Evolutionary conservation across 257 asterid species (phyloP), one percentile per base, ranked within the genome.

Genomic region (Scutellaria galericulata): DNA sequence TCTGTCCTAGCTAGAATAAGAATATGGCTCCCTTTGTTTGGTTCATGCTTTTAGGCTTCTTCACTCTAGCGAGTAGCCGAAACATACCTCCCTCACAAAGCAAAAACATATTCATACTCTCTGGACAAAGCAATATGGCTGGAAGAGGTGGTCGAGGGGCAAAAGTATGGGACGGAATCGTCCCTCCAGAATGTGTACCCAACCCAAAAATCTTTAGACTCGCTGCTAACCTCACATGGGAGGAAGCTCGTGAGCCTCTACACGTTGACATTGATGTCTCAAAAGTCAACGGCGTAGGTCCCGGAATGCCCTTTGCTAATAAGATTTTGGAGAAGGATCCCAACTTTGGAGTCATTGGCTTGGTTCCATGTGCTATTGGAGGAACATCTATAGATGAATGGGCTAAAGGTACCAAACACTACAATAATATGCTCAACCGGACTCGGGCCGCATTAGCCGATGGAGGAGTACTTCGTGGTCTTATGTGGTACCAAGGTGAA

Each of bases 41-140:
- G 66, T 7, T 82, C 46, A 13, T 78, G 42, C 81, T 86, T 78
- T 53, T 79, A 5, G 60, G 76, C 58, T 53, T 62, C 73, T 63
- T 81, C 70, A 15, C 54, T 9, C 45, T 68, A 67, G 86, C 67
- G 3, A 66, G 15, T 6, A 37, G 71, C 15, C 37, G 1, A 37
- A 0, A 39, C 2, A 18, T 40, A 9, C n/a, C 27, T 64, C n/a
- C 42, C 58, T 12, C 55, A 50, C 22, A 54, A 9, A 12, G 61
- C 15, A 67, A 61, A 46, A 79, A 78, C 71, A 83, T 88, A 37
- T 83, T 83, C 77, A 22, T 88, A 44, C 64, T 86, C n/a, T 87
- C 83, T 4, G 95, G 95, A 48, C 90, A 88, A 14, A 86, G 95
- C 53, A 88, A 88, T 78, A 88, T 88, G 95, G 64, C 95, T 0